Base-by-base conservation (phyloP, 1,139 yeast genomes). In the Magnusiomyces suaveolens region DNA sequence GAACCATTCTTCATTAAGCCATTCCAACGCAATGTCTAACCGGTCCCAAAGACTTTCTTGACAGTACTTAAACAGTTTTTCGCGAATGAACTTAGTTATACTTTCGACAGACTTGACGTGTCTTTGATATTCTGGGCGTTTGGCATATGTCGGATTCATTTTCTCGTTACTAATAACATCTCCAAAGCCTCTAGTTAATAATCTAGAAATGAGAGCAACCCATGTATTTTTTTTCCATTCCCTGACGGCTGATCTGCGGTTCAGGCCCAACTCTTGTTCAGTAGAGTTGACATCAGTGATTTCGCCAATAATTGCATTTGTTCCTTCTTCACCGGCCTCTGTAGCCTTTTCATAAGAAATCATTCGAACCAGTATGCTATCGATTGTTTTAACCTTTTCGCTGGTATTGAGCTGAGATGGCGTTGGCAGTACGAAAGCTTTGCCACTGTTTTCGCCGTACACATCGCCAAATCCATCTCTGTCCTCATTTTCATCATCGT, bases 1-100 rank as follows among this genome's bases (percentile, higher is more conserved):
- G 67, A 82, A 90, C 95, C 97, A 94, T 68, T 94, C 98, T 69
- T 92, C 98, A 63, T 87, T 90, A 54, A 94, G 73, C 99, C 99
- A 94, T 59, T 86, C 89, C 43, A 90, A 81, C n/a, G 87, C 81
- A 43, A 84, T 72, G 58, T 87, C 95, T 18, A 90, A 77, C 46
- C 92, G 74, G 14, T 75, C 76, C 57, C 86, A 84, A 60, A 90
- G 84, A 63, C 85, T 87, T 21, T 79, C 83, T 63, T 88, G 75
- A 56, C 88, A 84, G 66, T 84, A 86, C 44, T 81, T 82, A 60
- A 85, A 83, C 10, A 94, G 72, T 16, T 88, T 80, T 18, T 78
- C 80, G 60, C 97, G 75, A 18, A 90, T 79, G 63, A 81, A 67
- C 56, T 81, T 79, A 55, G 87, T 39, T 52, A 54, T 52, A 16